A percentile compares a stretch with the other conserved stretches of the same genome.
These are phyloP conservation scores for Pyrenophora teres DNA, from an alignment of 2,329 filamentous ascomycete species.

Conservation along the genomic window DNA sequence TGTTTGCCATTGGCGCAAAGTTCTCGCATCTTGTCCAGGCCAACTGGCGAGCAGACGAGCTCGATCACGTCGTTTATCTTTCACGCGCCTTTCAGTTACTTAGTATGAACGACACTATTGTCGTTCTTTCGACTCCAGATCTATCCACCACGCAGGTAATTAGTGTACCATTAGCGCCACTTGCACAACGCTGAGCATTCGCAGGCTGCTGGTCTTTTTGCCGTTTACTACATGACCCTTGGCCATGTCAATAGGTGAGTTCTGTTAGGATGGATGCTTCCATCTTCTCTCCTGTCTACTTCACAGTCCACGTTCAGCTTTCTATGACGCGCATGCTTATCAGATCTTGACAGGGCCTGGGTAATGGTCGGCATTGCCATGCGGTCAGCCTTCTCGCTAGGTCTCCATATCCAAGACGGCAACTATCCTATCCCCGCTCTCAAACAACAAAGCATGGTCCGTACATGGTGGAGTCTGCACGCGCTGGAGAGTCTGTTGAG, in stretches of 20 bases:
- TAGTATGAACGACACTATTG: constrained; percentile 25
- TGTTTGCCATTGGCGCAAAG: constrained; percentile 48
- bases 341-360: constrained; percentile 34
- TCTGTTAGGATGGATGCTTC: too few relatives aligned
- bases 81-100: constrained; percentile 22
- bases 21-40: constrained; percentile 36
- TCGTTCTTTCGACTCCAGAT: constrained; percentile 31
- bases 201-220: constrained; percentile 34
- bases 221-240: constrained; percentile 43
- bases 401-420: constrained; percentile 41
- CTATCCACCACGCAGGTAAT: constrained; percentile 12
- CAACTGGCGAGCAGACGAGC: constrained; percentile 19
- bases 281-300: neutral
- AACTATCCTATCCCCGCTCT: constrained; percentile 16
- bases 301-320: neutral
- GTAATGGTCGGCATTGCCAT: constrained; percentile 37
- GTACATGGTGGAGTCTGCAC: constrained; percentile 46
- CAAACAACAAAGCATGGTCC: constrained; percentile 35
- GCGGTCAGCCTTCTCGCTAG: constrained; percentile 39
- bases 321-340: constrained; percentile 12
- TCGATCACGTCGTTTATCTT: constrained; percentile 42
- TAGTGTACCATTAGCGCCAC: constrained; percentile 13
- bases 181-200: neutral
- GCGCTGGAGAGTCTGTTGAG: constrained; percentile 40
- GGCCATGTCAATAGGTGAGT: constrained; percentile 39